Evolutionary conservation across 164 flowering plant species (phyloP).

Genomic region (Litsea cubeba): DNA sequence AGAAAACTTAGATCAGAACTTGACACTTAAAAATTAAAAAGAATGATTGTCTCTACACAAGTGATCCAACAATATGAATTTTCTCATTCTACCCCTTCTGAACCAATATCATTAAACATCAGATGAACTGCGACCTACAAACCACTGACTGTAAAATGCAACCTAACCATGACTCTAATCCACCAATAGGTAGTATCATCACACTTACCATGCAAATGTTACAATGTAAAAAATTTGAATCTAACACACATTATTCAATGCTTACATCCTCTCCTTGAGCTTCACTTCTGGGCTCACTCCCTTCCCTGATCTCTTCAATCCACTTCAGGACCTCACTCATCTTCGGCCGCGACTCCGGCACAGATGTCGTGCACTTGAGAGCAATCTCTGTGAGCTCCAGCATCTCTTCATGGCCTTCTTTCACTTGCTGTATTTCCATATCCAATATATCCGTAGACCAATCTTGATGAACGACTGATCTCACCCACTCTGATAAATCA

Average conservation of each 20-base stretch:
- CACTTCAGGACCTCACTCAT: slow-evolving; percentile 43
- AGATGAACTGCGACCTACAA: too few species aligned
- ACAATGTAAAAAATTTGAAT: too few species aligned
- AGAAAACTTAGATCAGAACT: too few species aligned
- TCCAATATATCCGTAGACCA: slow-evolving; percentile 66
- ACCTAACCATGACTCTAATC: too few species aligned
- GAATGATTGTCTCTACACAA: too few species aligned
- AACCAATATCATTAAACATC: too few species aligned
- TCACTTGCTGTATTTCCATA: slow-evolving; percentile 33
- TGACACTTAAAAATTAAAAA: too few species aligned
- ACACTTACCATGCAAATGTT: too few species aligned
- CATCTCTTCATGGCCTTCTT: slow-evolving; percentile 51
- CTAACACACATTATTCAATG: neutral
- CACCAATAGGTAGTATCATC: too few species aligned
- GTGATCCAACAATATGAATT: too few species aligned
- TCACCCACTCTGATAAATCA: slow-evolving; percentile 52
- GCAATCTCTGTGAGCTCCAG: slow-evolving; percentile 47
- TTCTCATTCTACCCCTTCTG: too few species aligned
- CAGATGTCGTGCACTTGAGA: slow-evolving; percentile 39
- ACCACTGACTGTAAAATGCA: too few species aligned
- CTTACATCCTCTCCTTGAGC: neutral
- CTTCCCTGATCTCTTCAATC: slow-evolving; percentile 38
- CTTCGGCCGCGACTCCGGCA: slow-evolving; percentile 48
- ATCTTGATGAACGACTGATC: slow-evolving; percentile 35
- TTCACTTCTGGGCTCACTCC: neutral